Evolutionary conservation across 805 yeast genomes (phyloP), one percentile per base, ranked within the genome.

Genomic region (Candida ponderosae): DNA sequence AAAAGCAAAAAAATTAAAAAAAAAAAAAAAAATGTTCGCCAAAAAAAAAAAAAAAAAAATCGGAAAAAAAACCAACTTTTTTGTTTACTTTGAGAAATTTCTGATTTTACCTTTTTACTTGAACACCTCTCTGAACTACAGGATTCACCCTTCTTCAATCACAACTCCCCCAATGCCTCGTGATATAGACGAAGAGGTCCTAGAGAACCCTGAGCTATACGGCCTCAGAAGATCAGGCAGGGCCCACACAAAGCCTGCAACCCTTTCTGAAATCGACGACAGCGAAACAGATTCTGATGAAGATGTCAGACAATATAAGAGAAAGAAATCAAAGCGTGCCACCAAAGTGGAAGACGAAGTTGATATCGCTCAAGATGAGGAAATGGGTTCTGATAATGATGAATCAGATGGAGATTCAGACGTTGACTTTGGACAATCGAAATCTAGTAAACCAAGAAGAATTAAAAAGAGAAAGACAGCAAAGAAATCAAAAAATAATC

Each of bases 181-280:
- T 26, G 65, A 59, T 34, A 51, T 74, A 32, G 68, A 71, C 13
- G 70, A 65, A 31, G 88, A 79, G 41, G 72, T 80, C 15, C 66
- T 74, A 38, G 71, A 65, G 35, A 79, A 83, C 54, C 94, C 95
- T 1, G 94, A 82, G 53, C 65, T 84, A n/a, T 84, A 84, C 48
- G 95, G 95, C 2, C 65, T 84, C 38, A 74, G 95, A 59, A 70
- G 94, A 46, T 80, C 89, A 5, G 77, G 78, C 31, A 66, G 93
- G 50, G 57, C 47, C 9, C 41, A 45, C 16, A 54, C 50, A 5
- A 46, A 43, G n/a, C 53, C 52, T 2, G 40, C 41, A 10, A 34
- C 15, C 17, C 44, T 40, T 29, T 44, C 26, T 32, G 50, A 45
- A 41, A 44, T 32, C 33, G 50, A 49, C 26, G 40, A 41, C 18